These are phyloP conservation scores for Abrus pulchellus DNA, from an alignment of 306 rosid genomes.

Conservation along the genomic window DNA sequence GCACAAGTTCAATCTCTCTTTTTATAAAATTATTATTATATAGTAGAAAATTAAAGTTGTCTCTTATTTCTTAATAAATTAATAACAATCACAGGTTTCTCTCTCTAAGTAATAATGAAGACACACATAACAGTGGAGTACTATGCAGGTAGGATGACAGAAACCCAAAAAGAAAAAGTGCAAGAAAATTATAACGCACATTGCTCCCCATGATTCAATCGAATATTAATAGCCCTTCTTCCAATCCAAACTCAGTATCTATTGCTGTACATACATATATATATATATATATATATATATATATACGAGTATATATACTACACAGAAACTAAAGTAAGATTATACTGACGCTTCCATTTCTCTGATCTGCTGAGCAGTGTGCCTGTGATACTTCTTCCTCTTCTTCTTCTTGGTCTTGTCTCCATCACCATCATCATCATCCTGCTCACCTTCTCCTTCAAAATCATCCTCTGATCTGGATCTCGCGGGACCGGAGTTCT, in stretches of 20 bases:
- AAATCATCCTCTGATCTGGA: constrained; percentile 92
- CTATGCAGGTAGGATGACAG: constrained; percentile 2
- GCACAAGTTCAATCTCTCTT: background rate
- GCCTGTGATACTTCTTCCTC: constrained; percentile 94
- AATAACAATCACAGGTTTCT: background rate
- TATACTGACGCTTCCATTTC: constrained; percentile 89
- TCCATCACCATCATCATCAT: constrained; percentile 61
- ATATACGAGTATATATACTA: too few species aligned
- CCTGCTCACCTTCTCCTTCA: constrained; percentile 72
- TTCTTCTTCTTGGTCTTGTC: constrained; percentile 74
- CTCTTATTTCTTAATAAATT: background rate
- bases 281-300: too few species aligned
- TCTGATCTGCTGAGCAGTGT: constrained; percentile 89
- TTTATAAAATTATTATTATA: background rate
- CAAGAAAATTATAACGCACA: constrained; percentile 15
- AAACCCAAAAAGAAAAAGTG: constrained; percentile 26
- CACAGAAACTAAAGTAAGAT: background rate
- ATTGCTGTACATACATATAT: too few species aligned
- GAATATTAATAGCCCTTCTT: background rate
- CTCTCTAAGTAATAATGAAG: constrained; percentile 21
- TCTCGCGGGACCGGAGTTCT: constrained; percentile 79
- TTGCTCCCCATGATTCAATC: background rate
- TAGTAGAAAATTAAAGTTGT: background rate
- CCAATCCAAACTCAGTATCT: too few species aligned
- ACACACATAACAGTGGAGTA: background rate